Evolutionary conservation across 208 protist genomes (phyloP).

Genomic region (Acanthamoeba castellanii): DNA sequence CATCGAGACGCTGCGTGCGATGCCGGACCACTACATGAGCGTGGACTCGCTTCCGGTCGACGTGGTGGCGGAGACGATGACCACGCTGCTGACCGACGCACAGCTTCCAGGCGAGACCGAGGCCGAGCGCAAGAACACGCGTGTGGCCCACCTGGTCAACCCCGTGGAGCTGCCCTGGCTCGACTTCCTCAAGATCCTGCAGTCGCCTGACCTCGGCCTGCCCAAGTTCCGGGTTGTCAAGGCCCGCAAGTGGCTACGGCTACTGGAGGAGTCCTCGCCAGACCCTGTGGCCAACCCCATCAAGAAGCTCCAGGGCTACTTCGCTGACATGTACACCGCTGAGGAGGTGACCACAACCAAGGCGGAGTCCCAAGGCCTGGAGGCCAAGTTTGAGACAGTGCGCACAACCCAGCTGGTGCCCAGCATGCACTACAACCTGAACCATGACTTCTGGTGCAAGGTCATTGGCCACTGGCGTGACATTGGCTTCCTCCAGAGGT

Average conservation of each 20-base stretch:
- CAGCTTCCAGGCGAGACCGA: neutral
- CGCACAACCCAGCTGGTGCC: neutral
- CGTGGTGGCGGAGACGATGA: neutral
- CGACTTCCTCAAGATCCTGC: neutral
- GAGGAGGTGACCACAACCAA: neutral
- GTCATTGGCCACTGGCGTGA: neutral
- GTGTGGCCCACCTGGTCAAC: slow-evolving; percentile 18
- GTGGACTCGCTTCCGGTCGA: neutral
- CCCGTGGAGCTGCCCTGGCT: neutral
- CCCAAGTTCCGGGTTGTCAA: neutral
- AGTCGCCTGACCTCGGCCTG: neutral
- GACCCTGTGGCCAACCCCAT: slow-evolving; percentile 1
- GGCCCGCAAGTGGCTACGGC: neutral
- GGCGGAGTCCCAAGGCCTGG: neutral
- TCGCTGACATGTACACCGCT: neutral
- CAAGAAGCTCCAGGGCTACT: slow-evolving; percentile 57
- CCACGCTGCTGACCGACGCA: neutral
- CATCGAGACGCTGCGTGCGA: neutral
- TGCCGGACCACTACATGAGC: neutral
- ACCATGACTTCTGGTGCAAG: neutral
- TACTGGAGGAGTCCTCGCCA: neutral
- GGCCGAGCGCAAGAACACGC: neutral
- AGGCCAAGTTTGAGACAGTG: neutral
- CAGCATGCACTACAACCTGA: neutral
- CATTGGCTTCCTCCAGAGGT: slow-evolving; percentile 30